A percentile compares a stretch with the other conserved stretches of the same genome.
Evolutionary conservation across 1,284 basidiomycete species (phyloP).

Genomic region (Sporisorium sorghi): DNA sequence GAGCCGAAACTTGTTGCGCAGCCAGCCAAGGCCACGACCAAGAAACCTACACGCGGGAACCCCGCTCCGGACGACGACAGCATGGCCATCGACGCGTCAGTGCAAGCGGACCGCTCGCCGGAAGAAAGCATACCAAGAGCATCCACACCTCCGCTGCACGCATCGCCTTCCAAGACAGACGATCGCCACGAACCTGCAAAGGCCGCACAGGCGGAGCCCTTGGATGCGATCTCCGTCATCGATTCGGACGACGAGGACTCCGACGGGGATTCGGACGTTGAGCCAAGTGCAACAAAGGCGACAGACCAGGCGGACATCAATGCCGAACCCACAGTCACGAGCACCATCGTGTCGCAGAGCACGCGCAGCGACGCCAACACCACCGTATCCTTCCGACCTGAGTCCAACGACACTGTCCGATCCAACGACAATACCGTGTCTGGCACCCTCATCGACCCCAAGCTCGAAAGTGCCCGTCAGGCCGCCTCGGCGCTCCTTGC

Average conservation of each 20-base stretch:
- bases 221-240: slow-evolving; percentile 21
- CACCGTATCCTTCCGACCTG: slow-evolving; percentile 21
- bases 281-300: background rate
- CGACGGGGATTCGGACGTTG: slow-evolving; percentile 20
- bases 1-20: background rate
- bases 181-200: background rate
- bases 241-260: slow-evolving; percentile 37
- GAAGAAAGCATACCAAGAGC: slow-evolving; percentile 33
- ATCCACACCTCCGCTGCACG: slow-evolving; percentile 35
- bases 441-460: slow-evolving; percentile 25
- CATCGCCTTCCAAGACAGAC: slow-evolving; percentile 18
- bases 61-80: slow-evolving; percentile 34
- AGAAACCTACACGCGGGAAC: slow-evolving; percentile 9
- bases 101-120: slow-evolving; percentile 1
- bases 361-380: slow-evolving; percentile 27
- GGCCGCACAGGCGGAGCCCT: background rate
- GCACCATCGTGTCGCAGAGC: slow-evolving; percentile 22
- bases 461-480: slow-evolving; percentile 39
- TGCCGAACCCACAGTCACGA: slow-evolving; percentile 26
- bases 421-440: slow-evolving; percentile 40
- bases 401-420: slow-evolving; percentile 29
- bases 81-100: slow-evolving; percentile 27
- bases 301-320: background rate
- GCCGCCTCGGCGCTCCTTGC: slow-evolving; percentile 32
- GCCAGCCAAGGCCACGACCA: slow-evolving; percentile 3